phyloP scores from a whole-genome alignment of 2,329 filamentous ascomycete species.

The Aspergillus flavus region DNA sequence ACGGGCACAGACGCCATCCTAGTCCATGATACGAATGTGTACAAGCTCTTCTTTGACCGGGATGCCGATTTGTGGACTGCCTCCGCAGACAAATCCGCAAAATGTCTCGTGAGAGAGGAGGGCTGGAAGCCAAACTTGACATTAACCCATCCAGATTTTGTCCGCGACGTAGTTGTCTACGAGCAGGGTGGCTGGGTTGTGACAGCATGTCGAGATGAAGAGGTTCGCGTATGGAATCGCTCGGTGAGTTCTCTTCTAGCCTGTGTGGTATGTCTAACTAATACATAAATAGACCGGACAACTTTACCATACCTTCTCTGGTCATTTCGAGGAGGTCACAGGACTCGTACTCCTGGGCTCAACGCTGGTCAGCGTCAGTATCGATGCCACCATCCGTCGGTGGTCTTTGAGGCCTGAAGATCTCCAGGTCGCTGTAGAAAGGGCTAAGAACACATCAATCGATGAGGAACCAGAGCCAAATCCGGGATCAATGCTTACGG shows the following conservation, averaged over 20 bases:
- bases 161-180: slow-evolving; percentile 74
- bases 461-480: slow-evolving; percentile 51
- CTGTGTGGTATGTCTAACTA: slow-evolving; percentile 20
- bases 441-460: slow-evolving; percentile 46
- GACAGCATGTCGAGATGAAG: slow-evolving; percentile 88
- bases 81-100: slow-evolving; percentile 85
- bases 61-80: slow-evolving; percentile 86
- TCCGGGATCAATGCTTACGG: slow-evolving; percentile 65
- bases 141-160: slow-evolving; percentile 84
- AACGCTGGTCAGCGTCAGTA: slow-evolving; percentile 75
- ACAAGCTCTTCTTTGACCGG: slow-evolving; percentile 73
- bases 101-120: slow-evolving; percentile 71
- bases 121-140: slow-evolving; percentile 72
- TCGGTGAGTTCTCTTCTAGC: slow-evolving; percentile 39
- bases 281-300: slow-evolving; percentile 61
- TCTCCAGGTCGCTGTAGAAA: slow-evolving; percentile 59
- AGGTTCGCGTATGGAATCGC: slow-evolving; percentile 86
- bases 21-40: slow-evolving; percentile 89
- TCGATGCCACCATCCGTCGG: slow-evolving; percentile 83
- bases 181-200: slow-evolving; percentile 74
- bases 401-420: slow-evolving; percentile 73
- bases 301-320: slow-evolving; percentile 72
- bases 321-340: slow-evolving; percentile 93
- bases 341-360: slow-evolving; percentile 67
- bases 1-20: slow-evolving; percentile 66